A percentile compares a stretch with the other conserved stretches of the same genome.
Conservation (phyloP, 2,329 filamentous ascomycete species). For the Penicillium sp. region DNA sequence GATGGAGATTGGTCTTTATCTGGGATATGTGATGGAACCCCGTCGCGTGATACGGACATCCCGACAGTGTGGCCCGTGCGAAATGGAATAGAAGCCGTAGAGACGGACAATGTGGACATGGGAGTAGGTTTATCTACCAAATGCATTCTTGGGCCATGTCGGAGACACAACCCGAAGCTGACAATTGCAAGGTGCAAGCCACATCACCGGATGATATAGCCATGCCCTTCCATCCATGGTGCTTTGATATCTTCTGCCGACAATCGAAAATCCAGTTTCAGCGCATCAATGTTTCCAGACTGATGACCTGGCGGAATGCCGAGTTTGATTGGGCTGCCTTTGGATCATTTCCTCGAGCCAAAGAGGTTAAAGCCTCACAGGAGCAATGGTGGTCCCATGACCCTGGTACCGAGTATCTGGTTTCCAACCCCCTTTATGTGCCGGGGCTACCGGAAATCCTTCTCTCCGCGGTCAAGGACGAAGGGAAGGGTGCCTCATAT, state of each 20-base stretch:
- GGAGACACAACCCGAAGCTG: not conserved
- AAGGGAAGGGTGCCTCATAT: not conserved
- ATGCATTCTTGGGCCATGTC: not conserved
- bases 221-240: constrained; percentile 25
- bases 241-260: constrained; percentile 22
- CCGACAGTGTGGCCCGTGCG: constrained; percentile 2
- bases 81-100: not conserved
- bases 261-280: constrained; percentile 16
- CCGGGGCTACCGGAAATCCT: constrained; percentile 9
- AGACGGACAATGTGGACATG: constrained; percentile 9
- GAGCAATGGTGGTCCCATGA: constrained; percentile 15
- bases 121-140: constrained; percentile 2
- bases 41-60: constrained; percentile 7
- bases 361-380: constrained; percentile 3
- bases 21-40: constrained; percentile 15
- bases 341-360: constrained; percentile 7
- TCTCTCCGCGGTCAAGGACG: not conserved
- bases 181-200: not conserved
- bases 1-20: constrained; percentile 15
- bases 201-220: not conserved
- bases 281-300: constrained; percentile 4
- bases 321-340: constrained; percentile 6
- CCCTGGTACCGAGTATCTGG: constrained; percentile 13
- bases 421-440: constrained; percentile 18
- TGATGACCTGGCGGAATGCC: constrained; percentile 20